Percentiles rank a stretch among this genome's conserved stretches.
phyloP scores from a whole-genome alignment of 108 stramenopile genomes.

The Epithemia pelagica region DNA sequence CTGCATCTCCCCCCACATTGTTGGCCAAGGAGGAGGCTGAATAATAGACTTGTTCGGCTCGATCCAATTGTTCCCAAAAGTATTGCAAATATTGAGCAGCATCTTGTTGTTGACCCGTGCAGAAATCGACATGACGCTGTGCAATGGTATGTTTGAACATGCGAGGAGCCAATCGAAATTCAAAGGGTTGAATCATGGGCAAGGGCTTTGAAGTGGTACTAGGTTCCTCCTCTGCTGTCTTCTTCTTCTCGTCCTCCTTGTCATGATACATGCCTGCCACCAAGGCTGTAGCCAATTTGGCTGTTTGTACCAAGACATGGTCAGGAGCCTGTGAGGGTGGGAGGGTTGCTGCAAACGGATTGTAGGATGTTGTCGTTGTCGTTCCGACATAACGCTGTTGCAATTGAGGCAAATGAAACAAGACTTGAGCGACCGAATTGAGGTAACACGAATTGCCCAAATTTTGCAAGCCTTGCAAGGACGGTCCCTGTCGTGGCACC shows the following conservation, averaged over 20 bases:
- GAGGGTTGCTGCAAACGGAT: conserved; percentile 26
- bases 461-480: conserved; percentile 91
- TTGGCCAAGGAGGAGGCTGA: not conserved
- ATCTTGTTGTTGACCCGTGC: conserved; percentile 97
- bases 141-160: conserved; percentile 96
- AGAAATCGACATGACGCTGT: conserved; percentile 90
- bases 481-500: conserved; percentile 79
- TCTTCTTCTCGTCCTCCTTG: conserved; percentile 39
- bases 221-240: conserved; percentile 39
- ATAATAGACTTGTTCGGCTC: conserved; percentile 49
- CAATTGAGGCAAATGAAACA: conserved; percentile 78
- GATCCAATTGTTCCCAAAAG: conserved; percentile 78
- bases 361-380: conserved; percentile 22
- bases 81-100: conserved; percentile 93
- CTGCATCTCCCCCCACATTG: no score
- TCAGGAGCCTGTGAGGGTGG: conserved; percentile 45
- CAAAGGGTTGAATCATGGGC: conserved; percentile 39
- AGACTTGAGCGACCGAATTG: conserved; percentile 86
- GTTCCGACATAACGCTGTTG: conserved; percentile 57
- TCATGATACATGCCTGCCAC: conserved; percentile 64
- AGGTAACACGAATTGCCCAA: conserved; percentile 98
- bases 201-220: conserved; percentile 16
- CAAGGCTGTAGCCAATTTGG: conserved; percentile 70
- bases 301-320: conserved; percentile 66
- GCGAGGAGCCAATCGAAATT: conserved; percentile 84